These are phyloP conservation scores for Clitopilus passeckerianus DNA, from an alignment of 768 basidiomycete genomes.

Conservation along the genomic window DNA sequence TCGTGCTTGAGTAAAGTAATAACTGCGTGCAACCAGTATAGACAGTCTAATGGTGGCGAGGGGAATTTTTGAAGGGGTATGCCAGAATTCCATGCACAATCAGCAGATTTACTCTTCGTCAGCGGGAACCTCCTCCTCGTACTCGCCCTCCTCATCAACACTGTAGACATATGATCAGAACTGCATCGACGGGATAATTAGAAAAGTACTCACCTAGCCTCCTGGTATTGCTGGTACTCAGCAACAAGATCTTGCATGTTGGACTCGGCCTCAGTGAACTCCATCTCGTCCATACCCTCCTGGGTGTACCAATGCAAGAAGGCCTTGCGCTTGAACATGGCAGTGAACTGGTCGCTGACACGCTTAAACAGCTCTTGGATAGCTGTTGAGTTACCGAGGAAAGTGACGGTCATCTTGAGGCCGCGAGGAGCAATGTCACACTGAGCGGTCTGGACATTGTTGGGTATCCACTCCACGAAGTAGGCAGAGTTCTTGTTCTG, in stretches of 20 bases:
- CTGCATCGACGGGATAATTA: not conserved
- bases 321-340: constrained; percentile 99
- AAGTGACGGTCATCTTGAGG: constrained; percentile 95
- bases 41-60: constrained; percentile 1
- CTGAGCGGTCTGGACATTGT: constrained; percentile 97
- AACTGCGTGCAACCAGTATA: not conserved
- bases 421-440: constrained; percentile 97
- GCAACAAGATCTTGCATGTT: constrained; percentile 99
- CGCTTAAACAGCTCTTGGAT: constrained; percentile 99
- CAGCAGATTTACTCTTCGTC: constrained; percentile 51
- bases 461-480: constrained; percentile 99
- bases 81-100: constrained; percentile 15
- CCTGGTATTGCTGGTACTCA: constrained; percentile 96
- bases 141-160: constrained; percentile 84
- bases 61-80: constrained; percentile 12
- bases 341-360: constrained; percentile 96
- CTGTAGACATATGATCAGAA: constrained; percentile 32
- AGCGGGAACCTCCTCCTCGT: constrained; percentile 68
- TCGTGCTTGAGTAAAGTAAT: constrained; percentile 27
- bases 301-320: constrained; percentile 99
- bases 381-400: constrained; percentile 95
- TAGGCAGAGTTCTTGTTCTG: constrained; percentile 97
- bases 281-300: constrained; percentile 99
- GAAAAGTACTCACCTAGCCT: constrained; percentile 71
- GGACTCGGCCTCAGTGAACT: constrained; percentile 98